A percentile compares a stretch with the other conserved stretches of the same genome.
Conservation (phyloP, 2,329 filamentous ascomycete species). For the Lasiodiplodia gonubiensis region DNA sequence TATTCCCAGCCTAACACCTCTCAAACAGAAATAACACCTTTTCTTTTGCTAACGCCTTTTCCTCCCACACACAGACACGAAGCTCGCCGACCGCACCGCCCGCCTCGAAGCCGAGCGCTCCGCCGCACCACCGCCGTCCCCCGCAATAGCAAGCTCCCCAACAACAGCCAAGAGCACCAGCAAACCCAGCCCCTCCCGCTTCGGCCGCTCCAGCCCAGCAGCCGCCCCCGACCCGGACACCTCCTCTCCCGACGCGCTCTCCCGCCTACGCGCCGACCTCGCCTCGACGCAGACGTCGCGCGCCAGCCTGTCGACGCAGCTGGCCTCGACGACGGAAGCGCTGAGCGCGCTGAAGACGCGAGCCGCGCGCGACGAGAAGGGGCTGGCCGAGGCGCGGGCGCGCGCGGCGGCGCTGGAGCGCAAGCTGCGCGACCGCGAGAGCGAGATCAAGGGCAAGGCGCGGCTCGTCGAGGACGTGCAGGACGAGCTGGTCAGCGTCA, state of each 20-base stretch:
- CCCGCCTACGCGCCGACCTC: conserved; percentile 65
- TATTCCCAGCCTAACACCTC: background rate
- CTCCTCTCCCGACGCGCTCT: conserved; percentile 34
- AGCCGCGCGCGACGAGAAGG: conserved; percentile 63
- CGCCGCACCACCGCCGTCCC: conserved; percentile 37
- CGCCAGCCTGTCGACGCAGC: conserved; percentile 67
- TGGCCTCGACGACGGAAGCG: conserved; percentile 68
- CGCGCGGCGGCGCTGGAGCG: conserved; percentile 63
- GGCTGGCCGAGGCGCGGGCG: conserved; percentile 50
- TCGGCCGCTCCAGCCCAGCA: conserved; percentile 36
- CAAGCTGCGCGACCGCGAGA: conserved; percentile 78
- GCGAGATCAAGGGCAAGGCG: conserved; percentile 83
- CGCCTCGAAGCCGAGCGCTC: conserved; percentile 33
- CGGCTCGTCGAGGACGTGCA: conserved; percentile 87
- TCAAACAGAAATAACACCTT: background rate
- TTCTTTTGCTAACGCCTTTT: conserved; percentile 28
- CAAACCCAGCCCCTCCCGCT: conserved; percentile 24
- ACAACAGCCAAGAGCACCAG: background rate
- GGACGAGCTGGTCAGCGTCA: conserved; percentile 88
- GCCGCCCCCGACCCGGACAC: conserved; percentile 35
- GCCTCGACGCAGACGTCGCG: conserved; percentile 78
- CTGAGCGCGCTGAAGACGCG: conserved; percentile 67
- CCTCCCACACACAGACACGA: conserved; percentile 44
- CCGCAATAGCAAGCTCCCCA: conserved; percentile 30
- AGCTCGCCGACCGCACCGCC: conserved; percentile 53